These are phyloP conservation scores for Diaporthe humulicola DNA, from an alignment of 2,329 filamentous ascomycete genomes.

Conservation along the genomic window DNA sequence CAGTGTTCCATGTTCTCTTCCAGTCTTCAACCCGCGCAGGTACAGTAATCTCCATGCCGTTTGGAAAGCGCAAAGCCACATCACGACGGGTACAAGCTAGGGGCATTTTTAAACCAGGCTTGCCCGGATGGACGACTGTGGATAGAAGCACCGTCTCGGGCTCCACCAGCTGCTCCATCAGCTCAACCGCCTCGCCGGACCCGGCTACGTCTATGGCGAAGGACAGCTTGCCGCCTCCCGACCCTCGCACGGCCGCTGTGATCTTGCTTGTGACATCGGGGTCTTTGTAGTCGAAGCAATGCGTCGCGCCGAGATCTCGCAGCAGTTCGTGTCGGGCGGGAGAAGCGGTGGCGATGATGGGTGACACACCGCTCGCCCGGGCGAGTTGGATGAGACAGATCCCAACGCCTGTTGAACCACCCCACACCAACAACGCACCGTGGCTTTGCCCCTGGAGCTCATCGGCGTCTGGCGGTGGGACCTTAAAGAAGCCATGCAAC, in stretches of 20 bases:
- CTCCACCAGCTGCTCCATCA: not conserved
- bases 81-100: not conserved
- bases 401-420: conserved; percentile 5
- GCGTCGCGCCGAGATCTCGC: not conserved
- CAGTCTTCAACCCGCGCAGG: conserved; percentile 8
- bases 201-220: conserved; percentile 8
- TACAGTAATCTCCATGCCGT: not conserved
- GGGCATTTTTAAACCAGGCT: not conserved
- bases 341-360: conserved; percentile 14
- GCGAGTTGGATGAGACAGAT: not conserved
- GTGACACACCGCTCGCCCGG: not conserved
- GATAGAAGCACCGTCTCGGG: not conserved
- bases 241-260: not conserved
- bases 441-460: not conserved
- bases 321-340: not conserved
- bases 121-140: not conserved
- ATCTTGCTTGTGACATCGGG: conserved; percentile 6
- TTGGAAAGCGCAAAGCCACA: not conserved
- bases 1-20: conserved; percentile 4
- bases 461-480: not conserved
- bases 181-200: not conserved
- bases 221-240: not conserved
- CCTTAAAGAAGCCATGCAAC: conserved; percentile 3
- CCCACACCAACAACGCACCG: not conserved
- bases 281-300: conserved; percentile 12